phyloP scores from a whole-genome alignment of 2,329 filamentous ascomycete genomes.

The Pseudopithomyces maydicus region DNA sequence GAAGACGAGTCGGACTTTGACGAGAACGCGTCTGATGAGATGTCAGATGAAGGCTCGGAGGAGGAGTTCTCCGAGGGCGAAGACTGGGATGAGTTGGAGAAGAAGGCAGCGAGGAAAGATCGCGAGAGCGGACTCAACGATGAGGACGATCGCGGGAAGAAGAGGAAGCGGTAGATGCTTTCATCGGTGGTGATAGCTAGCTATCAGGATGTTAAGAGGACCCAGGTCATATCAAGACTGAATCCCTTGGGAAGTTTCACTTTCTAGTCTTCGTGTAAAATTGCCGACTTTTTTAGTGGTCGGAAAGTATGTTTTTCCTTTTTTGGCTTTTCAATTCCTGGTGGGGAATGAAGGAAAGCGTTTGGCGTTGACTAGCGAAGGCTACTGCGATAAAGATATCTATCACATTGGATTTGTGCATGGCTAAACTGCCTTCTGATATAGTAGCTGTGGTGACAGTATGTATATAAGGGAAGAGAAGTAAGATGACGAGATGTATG shows the following conservation, averaged over 20 bases:
- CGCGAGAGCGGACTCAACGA: conserved; percentile 59
- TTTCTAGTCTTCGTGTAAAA: conserved; percentile 2
- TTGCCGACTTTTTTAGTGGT: conserved; percentile 3
- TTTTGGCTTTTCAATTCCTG: background rate
- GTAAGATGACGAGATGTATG: no score
- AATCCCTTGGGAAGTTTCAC: background rate
- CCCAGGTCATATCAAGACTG: background rate
- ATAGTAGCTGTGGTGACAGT: no score
- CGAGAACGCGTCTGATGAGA: conserved; percentile 83
- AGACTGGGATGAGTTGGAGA: conserved; percentile 93
- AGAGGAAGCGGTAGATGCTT: conserved; percentile 59
- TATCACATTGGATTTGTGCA: no score
- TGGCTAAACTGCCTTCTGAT: no score
- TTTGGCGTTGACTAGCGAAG: no score
- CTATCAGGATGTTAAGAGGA: no score
- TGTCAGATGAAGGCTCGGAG: conserved; percentile 65
- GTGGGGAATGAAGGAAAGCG: no score
- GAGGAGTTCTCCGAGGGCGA: conserved; percentile 68
- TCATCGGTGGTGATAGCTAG: background rate
- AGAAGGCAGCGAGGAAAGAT: conserved; percentile 74
- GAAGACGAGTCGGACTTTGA: conserved; percentile 95
- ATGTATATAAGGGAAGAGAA: no score
- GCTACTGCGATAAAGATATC: no score
- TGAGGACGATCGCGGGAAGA: conserved; percentile 67
- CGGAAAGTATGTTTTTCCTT: background rate